Percentiles rank a stretch among this genome's conserved stretches.
Evolutionary conservation across 2,329 filamentous ascomycete genomes (phyloP).

Genomic region (Arthrinium puccinioides): DNA sequence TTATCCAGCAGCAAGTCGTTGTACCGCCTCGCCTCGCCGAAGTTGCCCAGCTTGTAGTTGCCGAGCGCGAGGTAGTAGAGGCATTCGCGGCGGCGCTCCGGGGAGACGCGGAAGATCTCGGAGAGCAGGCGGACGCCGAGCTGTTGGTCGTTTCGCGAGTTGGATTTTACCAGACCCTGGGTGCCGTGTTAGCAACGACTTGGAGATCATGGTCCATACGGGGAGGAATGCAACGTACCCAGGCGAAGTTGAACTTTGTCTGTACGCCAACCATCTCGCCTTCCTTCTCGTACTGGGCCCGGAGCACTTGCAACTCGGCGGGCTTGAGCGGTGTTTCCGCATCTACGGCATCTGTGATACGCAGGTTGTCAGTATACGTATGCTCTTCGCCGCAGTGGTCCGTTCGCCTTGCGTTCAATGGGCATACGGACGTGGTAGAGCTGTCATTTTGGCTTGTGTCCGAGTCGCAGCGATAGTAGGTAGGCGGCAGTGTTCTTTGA

Average conservation of each 20-base stretch:
- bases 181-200: not conserved
- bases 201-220: not conserved
- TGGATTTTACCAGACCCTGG: conserved; percentile 92
- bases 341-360: conserved; percentile 76
- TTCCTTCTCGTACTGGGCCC: conserved; percentile 94
- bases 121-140: conserved; percentile 88
- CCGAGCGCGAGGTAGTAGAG: conserved; percentile 96
- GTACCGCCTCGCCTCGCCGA: conserved; percentile 87
- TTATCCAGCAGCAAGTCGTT: conserved; percentile 88
- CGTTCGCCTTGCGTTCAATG: not conserved
- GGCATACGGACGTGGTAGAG: not conserved
- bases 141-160: conserved; percentile 77
- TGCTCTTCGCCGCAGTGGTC: not conserved
- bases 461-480: too few species aligned
- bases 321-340: conserved; percentile 94
- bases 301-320: conserved; percentile 85
- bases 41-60: conserved; percentile 98
- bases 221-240: conserved; percentile 51
- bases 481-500: too few species aligned
- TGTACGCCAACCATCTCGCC: conserved; percentile 94
- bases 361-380: conserved; percentile 9
- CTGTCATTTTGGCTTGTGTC: conserved; percentile 1
- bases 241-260: conserved; percentile 99
- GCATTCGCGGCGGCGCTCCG: conserved; percentile 91
- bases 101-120: conserved; percentile 91